These are phyloP conservation scores for Raphanus raphanistrum DNA, from an alignment of 345 rosid genomes.

Conservation along the genomic window DNA sequence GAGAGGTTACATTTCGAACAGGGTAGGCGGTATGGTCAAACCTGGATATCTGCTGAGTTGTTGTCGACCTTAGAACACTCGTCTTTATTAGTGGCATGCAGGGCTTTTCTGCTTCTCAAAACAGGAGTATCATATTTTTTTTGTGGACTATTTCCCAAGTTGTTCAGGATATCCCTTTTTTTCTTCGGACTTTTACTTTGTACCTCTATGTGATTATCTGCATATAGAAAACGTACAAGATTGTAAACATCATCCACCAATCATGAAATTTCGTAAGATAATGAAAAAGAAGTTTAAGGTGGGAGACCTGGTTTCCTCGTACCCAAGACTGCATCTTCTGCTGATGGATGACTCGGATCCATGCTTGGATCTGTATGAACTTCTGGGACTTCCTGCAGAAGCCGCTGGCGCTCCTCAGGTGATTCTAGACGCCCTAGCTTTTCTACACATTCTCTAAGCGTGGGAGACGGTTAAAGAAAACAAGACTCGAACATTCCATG, in stretches of 20 bases:
- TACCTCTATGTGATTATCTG: slow-evolving; percentile 43
- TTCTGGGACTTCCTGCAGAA: slow-evolving; percentile 60
- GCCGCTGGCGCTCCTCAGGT: slow-evolving; percentile 65
- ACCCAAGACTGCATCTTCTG: slow-evolving; percentile 49
- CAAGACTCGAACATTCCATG: slow-evolving; percentile 11
- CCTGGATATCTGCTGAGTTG: slow-evolving; percentile 39
- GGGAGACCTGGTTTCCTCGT: slow-evolving; percentile 57
- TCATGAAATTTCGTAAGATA: slow-evolving; percentile 14
- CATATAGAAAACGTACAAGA: slow-evolving; percentile 29
- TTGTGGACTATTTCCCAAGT: slow-evolving; percentile 44
- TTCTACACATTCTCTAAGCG: slow-evolving; percentile 81
- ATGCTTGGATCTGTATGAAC: slow-evolving; percentile 65
- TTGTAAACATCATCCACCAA: slow-evolving; percentile 28
- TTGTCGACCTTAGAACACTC: slow-evolving; percentile 36
- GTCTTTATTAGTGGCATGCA: slow-evolving; percentile 43
- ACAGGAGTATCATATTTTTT: slow-evolving; percentile 33
- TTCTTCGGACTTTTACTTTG: slow-evolving; percentile 37
- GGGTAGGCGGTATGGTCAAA: slow-evolving; percentile 29
- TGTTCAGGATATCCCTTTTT: slow-evolving; percentile 40
- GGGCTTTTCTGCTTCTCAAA: slow-evolving; percentile 35
- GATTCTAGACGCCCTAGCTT: slow-evolving; percentile 76
- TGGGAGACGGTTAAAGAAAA: slow-evolving; percentile 69
- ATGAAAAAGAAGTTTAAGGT: slow-evolving; percentile 26
- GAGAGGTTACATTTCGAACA: slow-evolving; percentile 25
- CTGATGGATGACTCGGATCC: slow-evolving; percentile 52